Conservation (phyloP, 2,329 filamentous ascomycete genomes). For the Talaromyces sp. region DNA sequence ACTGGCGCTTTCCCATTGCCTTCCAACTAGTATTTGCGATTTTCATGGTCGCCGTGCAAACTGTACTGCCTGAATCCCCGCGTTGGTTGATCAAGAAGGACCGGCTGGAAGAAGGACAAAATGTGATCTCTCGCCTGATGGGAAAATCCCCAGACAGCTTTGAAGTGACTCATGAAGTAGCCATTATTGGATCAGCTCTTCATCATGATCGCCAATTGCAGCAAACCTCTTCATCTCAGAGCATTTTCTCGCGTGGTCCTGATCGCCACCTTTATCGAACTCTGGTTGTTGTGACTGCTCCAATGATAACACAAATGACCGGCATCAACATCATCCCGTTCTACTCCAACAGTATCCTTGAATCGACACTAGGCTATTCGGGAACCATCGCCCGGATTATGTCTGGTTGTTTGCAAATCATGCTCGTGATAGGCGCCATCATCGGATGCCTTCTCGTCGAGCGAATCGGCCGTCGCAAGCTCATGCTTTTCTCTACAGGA, state of each 20-base stretch:
- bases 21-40: conserved; percentile 19
- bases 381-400: conserved; percentile 5
- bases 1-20: conserved; percentile 30
- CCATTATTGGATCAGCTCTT: not conserved
- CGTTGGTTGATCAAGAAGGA: conserved; percentile 36
- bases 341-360: not conserved
- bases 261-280: not conserved
- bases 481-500: conserved; percentile 51
- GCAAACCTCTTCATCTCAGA: not conserved
- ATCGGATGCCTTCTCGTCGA: not conserved
- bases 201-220: not conserved
- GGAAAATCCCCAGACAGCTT: not conserved
- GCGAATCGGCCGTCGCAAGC: not conserved
- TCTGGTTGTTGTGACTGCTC: not conserved
- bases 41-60: conserved; percentile 14
- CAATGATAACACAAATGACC: not conserved
- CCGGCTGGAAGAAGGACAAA: conserved; percentile 17
- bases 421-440: not conserved
- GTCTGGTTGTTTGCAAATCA: not conserved
- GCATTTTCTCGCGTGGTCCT: not conserved
- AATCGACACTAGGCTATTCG: not conserved
- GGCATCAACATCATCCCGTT: not conserved
- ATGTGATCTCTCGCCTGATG: not conserved
- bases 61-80: conserved; percentile 24
- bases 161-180: not conserved